Evolutionary conservation across 805 yeast genomes (phyloP), one percentile per base, ranked within the genome.

Genomic region (Spathaspora hagerdaliae): DNA sequence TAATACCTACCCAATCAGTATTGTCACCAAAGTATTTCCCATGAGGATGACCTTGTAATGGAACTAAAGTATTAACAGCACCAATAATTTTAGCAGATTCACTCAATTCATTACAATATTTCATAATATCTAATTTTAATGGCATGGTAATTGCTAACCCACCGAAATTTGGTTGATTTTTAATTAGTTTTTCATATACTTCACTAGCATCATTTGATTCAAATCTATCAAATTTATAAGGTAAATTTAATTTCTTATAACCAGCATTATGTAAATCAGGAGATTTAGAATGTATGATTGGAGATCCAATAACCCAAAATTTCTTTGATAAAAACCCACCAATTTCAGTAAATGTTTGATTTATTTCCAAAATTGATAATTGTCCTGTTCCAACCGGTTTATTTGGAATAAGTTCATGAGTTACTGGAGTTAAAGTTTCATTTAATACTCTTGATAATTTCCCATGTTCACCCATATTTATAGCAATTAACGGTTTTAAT

Each of bases 61-160:
- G 86, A 34, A 76, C 74, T 41, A 94, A 77, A 0, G 99, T 94
- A 68, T 94, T 94, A 44, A 94, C 90, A 15, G 99, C 98, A 36
- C 98, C 98, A 55, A 94, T 88, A n/a, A 64, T 54, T 51, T 74
- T 62, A 12, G 96, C 98, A 13, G 95, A 80, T n/a, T 79, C 84
- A 7, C 89, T 77, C 36, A 92, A 69, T 48, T 78, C 83, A 49
- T 74, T 73, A 51, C 85, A 75, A 52, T 79, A 77, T 53, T 81
- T 73, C 69, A 87, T 81, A 51, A 92, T 82, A 47, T 85, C 95
- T 45, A 89, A 59, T 62, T 94, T 94, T 60, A 92, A 73, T 4
- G 99, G 99, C 60, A 92, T 92, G 1, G 99, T 94, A 7, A 94
- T 88, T 5, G 96, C 91, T 50, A 87, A 81, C n/a, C 99, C 99